Conservation (phyloP, 805 yeast species). For the Novakomyces olei region DNA sequence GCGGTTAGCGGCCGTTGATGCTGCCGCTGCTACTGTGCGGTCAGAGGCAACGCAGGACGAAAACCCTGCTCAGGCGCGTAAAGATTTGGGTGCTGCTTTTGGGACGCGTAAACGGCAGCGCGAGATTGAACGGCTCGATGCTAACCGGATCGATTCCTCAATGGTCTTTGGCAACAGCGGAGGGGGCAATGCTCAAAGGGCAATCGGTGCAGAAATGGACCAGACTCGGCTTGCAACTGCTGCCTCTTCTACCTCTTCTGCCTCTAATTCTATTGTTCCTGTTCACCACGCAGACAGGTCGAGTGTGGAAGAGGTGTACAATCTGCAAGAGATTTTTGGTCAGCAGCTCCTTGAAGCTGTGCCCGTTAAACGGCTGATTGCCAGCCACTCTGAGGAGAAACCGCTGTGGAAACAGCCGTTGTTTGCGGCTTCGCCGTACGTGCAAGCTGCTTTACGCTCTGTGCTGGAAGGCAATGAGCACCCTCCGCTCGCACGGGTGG, state of each 20-base stretch:
- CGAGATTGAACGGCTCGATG: conserved; percentile 57
- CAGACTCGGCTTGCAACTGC: conserved; percentile 37
- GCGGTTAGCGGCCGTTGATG: no score
- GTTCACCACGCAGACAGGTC: conserved; percentile 56
- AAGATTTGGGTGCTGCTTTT: conserved; percentile 83
- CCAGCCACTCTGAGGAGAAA: conserved; percentile 23
- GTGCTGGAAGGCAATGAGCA: conserved; percentile 9
- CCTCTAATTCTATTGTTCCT: conserved; percentile 68
- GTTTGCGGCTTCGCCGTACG: conserved; percentile 4
- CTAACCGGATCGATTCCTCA: conserved; percentile 71
- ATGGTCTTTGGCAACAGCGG: conserved; percentile 49
- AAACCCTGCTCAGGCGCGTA: no score
- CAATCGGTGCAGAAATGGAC: conserved; percentile 48
- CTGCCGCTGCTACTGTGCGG: no score
- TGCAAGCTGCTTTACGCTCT: conserved; percentile 15
- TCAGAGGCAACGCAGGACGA: no score
- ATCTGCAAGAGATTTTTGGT: conserved; percentile 49
- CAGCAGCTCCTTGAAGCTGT: conserved; percentile 38
- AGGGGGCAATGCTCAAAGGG: conserved; percentile 51
- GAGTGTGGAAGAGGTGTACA: conserved; percentile 61
- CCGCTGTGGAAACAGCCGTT: conserved; percentile 7
- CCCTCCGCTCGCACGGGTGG: no score
- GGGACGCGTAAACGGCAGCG: conserved; percentile 94
- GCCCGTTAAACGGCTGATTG: conserved; percentile 29
- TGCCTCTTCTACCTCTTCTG: conserved; percentile 33